A percentile compares a stretch with the other conserved stretches of the same genome.
phyloP scores from a whole-genome alignment of 345 rosid genomes.

The Raphanus sativus region DNA sequence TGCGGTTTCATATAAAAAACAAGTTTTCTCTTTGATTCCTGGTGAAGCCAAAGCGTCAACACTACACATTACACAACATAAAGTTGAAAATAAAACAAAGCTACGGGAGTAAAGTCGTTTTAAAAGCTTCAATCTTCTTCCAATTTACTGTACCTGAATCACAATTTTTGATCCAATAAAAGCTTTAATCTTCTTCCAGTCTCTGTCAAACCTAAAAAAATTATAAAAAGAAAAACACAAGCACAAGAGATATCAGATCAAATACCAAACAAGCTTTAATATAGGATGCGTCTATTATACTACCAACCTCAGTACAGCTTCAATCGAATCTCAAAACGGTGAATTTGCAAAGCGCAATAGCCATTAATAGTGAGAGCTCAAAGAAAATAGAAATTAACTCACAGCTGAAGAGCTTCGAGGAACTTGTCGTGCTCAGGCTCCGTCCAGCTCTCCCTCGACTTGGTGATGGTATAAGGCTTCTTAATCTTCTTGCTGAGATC shows the following conservation, averaged over 20 bases:
- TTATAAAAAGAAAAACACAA: neutral
- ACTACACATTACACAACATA: no score
- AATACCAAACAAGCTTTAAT: constrained; percentile 7
- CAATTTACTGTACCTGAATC: constrained; percentile 66
- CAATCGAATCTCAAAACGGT: constrained; percentile 14
- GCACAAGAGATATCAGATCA: constrained; percentile 5
- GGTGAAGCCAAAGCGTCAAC: no score
- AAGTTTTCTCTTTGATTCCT: no score
- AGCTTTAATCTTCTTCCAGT: constrained; percentile 94
- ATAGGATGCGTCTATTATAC: constrained; percentile 4
- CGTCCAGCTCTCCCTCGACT: constrained; percentile 95
- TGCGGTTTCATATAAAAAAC: no score
- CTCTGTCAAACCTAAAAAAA: constrained; percentile 72
- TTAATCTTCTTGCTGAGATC: constrained; percentile 73
- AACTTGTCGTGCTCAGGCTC: constrained; percentile 97
- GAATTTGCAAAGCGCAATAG: neutral
- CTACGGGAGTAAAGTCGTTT: no score
- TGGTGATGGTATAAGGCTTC: constrained; percentile 83
- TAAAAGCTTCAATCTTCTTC: no score
- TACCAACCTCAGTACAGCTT: neutral
- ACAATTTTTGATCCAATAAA: constrained; percentile 86
- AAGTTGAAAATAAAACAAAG: no score
- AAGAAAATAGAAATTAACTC: constrained; percentile 26
- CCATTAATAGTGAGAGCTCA: constrained; percentile 8
- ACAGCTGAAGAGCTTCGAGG: constrained; percentile 93